Evolutionary conservation across 1,284 basidiomycete genomes (phyloP), one percentile per base, ranked within the genome.

Genomic region (Papiliotrema terrestris): DNA sequence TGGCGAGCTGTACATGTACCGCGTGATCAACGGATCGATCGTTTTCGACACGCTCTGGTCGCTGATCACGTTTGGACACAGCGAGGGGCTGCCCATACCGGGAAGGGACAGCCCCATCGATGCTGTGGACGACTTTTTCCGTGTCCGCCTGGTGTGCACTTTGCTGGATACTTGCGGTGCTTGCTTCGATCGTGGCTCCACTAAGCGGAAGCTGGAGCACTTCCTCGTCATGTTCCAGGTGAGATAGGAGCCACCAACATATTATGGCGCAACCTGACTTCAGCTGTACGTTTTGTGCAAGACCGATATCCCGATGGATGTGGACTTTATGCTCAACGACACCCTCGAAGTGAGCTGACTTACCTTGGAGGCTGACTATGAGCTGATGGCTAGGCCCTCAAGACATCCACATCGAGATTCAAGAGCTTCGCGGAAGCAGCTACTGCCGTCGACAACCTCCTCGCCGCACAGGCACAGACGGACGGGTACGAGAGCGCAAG

Each of bases 1-100:
- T 2, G 96, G 95, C 46, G 96, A 98, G 78, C 78, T 98, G 46
- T 98, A 98, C 76, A 98, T 96, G 74, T 98, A 96, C 72, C 84
- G 95, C n/a, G 81, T 97, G 23, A 80, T 98, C 66, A 88, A 88
- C 64, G 92, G 91, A 8, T 81, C 85, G 3, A 85, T 98, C 68
- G 82, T 98, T 39, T 96, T 98, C 59, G 94, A 98, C 68, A 89
- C 87, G 0, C 78, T 99, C 1, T 98, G 96, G 96, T 88, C 86
- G 11, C 75, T 98, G 39, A 86, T 92, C n/a, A 95, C 91, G 0
- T 98, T 96, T 68, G 95, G 94, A 1, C 94, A 98, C 79, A 85
- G 91, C 26, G 91, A 96, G 42, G 90, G 91, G 0, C 82, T 91
- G 35, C 93, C 95, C 2, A 73, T 89, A n/a, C 94, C 92, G 1